phyloP scores from a whole-genome alignment of 2,329 filamentous ascomycete species.

The Penicillium oxalicum region DNA sequence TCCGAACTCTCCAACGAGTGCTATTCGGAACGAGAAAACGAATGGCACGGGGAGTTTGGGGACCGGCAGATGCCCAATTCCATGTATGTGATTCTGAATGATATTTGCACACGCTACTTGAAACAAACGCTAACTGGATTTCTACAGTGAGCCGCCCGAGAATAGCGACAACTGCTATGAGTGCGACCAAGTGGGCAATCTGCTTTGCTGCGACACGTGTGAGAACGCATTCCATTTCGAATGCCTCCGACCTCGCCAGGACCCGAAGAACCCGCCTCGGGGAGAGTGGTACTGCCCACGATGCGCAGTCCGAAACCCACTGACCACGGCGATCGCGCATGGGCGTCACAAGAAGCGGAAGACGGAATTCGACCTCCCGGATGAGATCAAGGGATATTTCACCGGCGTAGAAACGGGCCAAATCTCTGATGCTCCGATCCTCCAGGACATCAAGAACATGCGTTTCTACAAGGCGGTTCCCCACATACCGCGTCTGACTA shows the following conservation, averaged over 20 bases:
- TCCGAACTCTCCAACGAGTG: conserved; percentile 12
- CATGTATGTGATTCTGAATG: conserved; percentile 12
- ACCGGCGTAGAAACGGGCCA: conserved; percentile 73
- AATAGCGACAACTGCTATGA: conserved; percentile 88
- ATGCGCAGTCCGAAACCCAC: conserved; percentile 46
- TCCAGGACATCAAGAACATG: conserved; percentile 10
- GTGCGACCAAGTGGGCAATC: conserved; percentile 74
- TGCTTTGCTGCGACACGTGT: conserved; percentile 93
- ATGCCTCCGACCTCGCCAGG: conserved; percentile 76
- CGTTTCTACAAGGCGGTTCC: conserved; percentile 16
- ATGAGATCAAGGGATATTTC: conserved; percentile 66
- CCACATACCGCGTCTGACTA: conserved; percentile 23
- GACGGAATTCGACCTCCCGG: conserved; percentile 66
- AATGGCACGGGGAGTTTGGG: conserved; percentile 8
- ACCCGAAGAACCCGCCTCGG: conserved; percentile 57
- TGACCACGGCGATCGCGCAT: conserved; percentile 59
- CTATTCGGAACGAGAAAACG: conserved; percentile 12
- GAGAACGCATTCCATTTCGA: conserved; percentile 82
- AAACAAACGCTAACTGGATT: not conserved
- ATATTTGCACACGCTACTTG: not conserved
- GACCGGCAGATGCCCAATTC: conserved; percentile 15
- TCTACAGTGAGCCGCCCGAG: conserved; percentile 42
- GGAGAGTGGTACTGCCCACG: conserved; percentile 79
- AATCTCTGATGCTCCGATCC: conserved; percentile 56
- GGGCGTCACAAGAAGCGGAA: conserved; percentile 62